phyloP scores from a whole-genome alignment of 306 rosid genomes.

The Leucaena leucocephala region DNA sequence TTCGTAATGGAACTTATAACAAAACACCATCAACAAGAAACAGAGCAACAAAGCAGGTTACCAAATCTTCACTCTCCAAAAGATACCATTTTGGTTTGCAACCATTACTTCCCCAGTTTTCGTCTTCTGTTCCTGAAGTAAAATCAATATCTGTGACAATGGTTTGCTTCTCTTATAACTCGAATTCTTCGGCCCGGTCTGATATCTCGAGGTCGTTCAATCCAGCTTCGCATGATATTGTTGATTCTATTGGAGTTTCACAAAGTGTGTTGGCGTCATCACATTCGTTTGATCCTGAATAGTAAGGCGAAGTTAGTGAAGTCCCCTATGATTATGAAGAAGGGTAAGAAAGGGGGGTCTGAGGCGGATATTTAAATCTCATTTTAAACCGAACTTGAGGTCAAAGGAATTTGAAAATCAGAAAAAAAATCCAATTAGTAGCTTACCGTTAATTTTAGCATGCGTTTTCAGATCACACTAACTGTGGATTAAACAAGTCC shows the following conservation, averaged over 20 bases:
- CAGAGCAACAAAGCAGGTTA: slow-evolving; percentile 37
- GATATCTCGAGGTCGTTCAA: slow-evolving; percentile 34
- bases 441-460: background rate
- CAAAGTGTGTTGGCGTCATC: slow-evolving; percentile 36
- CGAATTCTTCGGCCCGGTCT: slow-evolving; percentile 37
- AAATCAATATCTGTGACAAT: background rate
- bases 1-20: slow-evolving; percentile 46
- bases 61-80: slow-evolving; percentile 43
- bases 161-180: slow-evolving; percentile 43
- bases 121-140: slow-evolving; percentile 40
- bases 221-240: slow-evolving; percentile 35
- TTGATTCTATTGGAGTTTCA: slow-evolving; percentile 36
- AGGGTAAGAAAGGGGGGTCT: slow-evolving; percentile 45
- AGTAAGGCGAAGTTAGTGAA: slow-evolving; percentile 55
- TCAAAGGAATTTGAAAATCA: slow-evolving; percentile 10
- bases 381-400: background rate
- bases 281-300: slow-evolving; percentile 49
- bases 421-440: background rate
- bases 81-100: slow-evolving; percentile 58
- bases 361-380: slow-evolving; percentile 49
- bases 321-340: slow-evolving; percentile 38
- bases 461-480: slow-evolving; percentile 28
- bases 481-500: slow-evolving; percentile 30
- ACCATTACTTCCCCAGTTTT: slow-evolving; percentile 52
- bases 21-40: slow-evolving; percentile 33